Base-by-base conservation (phyloP, 1,139 yeast species). In the Debaryomyces coudertii region DNA sequence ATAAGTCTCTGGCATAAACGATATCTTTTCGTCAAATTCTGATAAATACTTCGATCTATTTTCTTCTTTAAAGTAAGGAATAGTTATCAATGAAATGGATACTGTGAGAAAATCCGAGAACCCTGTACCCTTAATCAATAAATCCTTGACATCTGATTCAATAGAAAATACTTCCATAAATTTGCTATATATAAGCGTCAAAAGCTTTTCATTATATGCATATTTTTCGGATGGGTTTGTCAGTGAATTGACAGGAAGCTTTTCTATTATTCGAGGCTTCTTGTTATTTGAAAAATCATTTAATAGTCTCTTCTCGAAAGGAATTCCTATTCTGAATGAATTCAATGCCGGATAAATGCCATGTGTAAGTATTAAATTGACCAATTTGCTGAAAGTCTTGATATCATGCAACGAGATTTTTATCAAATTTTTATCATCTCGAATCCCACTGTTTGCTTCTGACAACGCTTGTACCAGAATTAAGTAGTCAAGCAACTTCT, bases 361-460 rank as follows among this genome's bases (percentile, higher is more conserved):
- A 50, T 82, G 85, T 1, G 86, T 65, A 0, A 90, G 79, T 2
- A 92, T 70, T 12, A 85, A 51, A 50, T 85, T 86, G 22, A 85
- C 65, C 40, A 92, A 60, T 24, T 76, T 79, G 41, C 88, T 85
- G 49, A 92, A 80, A 2, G 82, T 78, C 59, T 83, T 85, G 73
- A 92, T 82, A 60, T 92, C 98, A 57, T 89, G 92, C 8, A 92
- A 70, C 0, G 97, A 88, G 12, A 92, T 85, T 6, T 86, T 72
- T 15, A 92, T 77, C 43, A 87, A 61, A 40, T 77, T 64, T 5
- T 73, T 59, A 43, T 71, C 61, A 41, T 54, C 60, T 16, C 48
- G 44, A 14, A 45, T 42, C 27, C 51, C 29, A 47, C 53, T 31
- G 12, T 42, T 47, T 50, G 63, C 61, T 11, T 57, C 52, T 1